phyloP scores from a whole-genome alignment of 495 filamentous ascomycete genomes.

The Tetracladium marchalianum region DNA sequence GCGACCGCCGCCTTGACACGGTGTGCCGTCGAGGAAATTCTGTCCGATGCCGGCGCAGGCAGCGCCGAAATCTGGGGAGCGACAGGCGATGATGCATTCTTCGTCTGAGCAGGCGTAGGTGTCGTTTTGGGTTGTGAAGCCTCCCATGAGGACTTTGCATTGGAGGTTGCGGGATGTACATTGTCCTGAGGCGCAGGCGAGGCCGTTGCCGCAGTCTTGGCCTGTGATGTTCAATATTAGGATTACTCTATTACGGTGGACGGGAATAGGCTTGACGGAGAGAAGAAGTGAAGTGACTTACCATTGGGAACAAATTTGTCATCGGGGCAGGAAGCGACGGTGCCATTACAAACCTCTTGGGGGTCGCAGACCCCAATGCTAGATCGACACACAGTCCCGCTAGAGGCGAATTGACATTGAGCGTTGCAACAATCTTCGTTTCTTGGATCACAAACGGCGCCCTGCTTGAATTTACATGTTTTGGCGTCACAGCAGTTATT shows the following conservation, averaged over 20 bases:
- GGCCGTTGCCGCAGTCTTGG: constrained; percentile 48
- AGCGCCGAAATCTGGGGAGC: constrained; percentile 54
- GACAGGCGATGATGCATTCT: constrained; percentile 69
- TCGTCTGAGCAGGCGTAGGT: constrained; percentile 61
- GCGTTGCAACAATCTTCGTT: constrained; percentile 77
- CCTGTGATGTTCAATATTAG: constrained; percentile 6
- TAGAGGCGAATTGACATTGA: constrained; percentile 60
- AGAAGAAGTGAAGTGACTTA: background rate
- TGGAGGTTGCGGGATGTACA: constrained; percentile 89
- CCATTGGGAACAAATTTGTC: constrained; percentile 63
- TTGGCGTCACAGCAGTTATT: constrained; percentile 74
- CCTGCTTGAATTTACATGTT: constrained; percentile 74
- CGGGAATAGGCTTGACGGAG: background rate
- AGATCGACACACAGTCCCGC: constrained; percentile 61
- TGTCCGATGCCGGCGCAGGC: constrained; percentile 71
- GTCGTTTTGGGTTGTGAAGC: constrained; percentile 57
- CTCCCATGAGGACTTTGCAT: constrained; percentile 79
- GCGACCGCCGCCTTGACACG: constrained; percentile 69
- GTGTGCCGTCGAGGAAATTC: constrained; percentile 90
- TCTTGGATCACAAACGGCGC: constrained; percentile 70
- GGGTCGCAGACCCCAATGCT: constrained; percentile 73
- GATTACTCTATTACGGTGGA: no score
- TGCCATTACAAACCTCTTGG: constrained; percentile 69
- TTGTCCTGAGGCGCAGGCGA: constrained; percentile 87
- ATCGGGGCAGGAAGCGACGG: constrained; percentile 55